Evolutionary conservation across 2,329 filamentous ascomycete genomes (phyloP), one percentile per base, ranked within the genome.

Genomic region (Neonectria punicea): DNA sequence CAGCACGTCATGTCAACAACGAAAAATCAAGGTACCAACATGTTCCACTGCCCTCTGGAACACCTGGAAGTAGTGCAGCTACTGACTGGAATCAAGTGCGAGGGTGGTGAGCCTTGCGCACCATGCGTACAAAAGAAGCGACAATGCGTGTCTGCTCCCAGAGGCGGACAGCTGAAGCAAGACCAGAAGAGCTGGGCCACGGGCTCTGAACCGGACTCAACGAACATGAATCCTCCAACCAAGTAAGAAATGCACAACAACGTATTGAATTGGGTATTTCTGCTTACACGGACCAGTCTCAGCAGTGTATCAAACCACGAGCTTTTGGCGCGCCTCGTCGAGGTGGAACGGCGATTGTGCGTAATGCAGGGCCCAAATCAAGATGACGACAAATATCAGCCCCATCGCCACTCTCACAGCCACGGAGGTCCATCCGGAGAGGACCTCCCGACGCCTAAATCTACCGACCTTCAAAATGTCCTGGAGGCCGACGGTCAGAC

Each of bases 1-100:
- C 22, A 70, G 68, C 11, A 70, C 61, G 11, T 70, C 68, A n/a
- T 70, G 68, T 22, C 66, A 70, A 43, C 64, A 67, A 43, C 60
- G 68, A 13, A 70, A 67, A 10, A 69, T 70, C 39, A 70, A 70
- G 66, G 66, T 70, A 30, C 50, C 25, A 18, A 14, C 41, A 14
- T 30, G 11, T 13, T 13, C 34, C 34, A 36, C 34, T 36, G 11
- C 34, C 13, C 34, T 13, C 11, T 22, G 4, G 14, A 14, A 14
- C 34, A 13, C 34, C 14, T 36, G 18, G 7, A 44, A 18, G 6
- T 13, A 18, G 10, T 16, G 13, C 13, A 10, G 20, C 49, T 51
- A 13, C 10, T n/a, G 8, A 46, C 13, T 16, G 1, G 20, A 16
- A 4, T 14, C 25, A 20, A 69, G 68, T 70, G 67, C 36, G 66